Conservation (phyloP, 2,329 filamentous ascomycete species). For the Fusarium siculi region DNA sequence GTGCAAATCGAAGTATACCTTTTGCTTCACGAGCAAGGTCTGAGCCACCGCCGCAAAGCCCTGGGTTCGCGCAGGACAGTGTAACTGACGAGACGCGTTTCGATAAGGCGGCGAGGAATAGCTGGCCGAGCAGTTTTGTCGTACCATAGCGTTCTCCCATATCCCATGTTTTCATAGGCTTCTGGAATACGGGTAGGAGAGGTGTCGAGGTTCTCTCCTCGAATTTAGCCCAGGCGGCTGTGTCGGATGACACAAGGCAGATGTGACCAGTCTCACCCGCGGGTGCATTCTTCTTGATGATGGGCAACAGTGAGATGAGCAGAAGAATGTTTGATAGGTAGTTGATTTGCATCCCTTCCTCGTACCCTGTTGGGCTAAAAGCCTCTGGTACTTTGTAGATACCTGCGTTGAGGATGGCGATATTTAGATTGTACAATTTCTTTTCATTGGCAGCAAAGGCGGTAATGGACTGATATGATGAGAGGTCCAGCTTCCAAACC, state of each 20-base stretch:
- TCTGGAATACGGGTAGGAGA: background rate
- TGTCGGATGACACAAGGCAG: background rate
- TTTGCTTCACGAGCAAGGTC: background rate
- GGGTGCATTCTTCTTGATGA: background rate
- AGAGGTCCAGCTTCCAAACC: background rate
- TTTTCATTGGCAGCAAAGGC: background rate
- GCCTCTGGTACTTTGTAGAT: background rate
- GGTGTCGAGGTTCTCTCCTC: background rate
- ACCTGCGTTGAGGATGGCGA: background rate
- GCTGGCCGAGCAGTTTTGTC: background rate
- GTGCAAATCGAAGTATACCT: background rate
- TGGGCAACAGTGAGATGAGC: background rate
- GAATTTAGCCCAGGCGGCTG: background rate
- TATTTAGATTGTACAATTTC: background rate
- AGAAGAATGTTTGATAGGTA: background rate
- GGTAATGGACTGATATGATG: background rate
- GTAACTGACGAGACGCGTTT: background rate
- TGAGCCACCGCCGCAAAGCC: background rate
- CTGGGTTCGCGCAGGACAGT: background rate
- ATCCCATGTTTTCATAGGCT: background rate
- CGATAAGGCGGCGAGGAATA: background rate
- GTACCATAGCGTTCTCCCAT: background rate
- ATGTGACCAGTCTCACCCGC: background rate
- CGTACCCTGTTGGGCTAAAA: background rate
- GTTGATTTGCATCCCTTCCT: background rate